A percentile compares a stretch with the other conserved stretches of the same genome.
Evolutionary conservation across 441 rosid species (phyloP).

Genomic region (Gossypium lobatum): DNA sequence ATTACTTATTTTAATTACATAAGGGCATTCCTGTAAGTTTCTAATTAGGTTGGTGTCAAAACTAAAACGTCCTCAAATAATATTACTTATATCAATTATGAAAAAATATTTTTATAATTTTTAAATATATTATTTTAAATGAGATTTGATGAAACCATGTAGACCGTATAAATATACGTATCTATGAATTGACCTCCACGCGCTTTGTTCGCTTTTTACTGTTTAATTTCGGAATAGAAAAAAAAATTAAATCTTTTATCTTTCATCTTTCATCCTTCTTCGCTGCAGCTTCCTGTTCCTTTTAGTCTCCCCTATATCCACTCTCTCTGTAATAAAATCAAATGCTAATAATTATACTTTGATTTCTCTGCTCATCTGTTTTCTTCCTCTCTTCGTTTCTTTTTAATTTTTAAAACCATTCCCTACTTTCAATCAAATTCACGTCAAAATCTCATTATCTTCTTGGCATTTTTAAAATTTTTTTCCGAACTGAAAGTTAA

Average conservation of each 20-base stretch:
- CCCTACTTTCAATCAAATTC: background rate
- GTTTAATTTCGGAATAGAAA: background rate
- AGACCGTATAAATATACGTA: conserved; percentile 2
- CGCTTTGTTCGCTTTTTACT: background rate
- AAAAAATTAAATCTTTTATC: background rate
- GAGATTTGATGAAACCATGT: background rate
- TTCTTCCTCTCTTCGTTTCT: background rate
- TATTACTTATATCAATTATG: too few species aligned
- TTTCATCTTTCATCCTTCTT: background rate
- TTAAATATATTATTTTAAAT: too few species aligned
- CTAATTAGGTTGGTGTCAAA: too few species aligned
- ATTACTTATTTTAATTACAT: too few species aligned
- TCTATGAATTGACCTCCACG: background rate
- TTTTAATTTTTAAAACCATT: background rate
- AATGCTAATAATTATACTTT: background rate
- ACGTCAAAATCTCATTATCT: background rate
- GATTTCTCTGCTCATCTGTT: background rate
- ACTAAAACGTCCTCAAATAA: too few species aligned
- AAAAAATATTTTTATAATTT: too few species aligned
- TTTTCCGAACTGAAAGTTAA: background rate
- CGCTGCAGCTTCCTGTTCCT: background rate
- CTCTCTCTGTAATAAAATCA: background rate
- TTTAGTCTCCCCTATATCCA: background rate
- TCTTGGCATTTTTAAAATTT: background rate
- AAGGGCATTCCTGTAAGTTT: too few species aligned